Conservation (phyloP, 139 green algal species). For the Coelastrella sp. region DNA sequence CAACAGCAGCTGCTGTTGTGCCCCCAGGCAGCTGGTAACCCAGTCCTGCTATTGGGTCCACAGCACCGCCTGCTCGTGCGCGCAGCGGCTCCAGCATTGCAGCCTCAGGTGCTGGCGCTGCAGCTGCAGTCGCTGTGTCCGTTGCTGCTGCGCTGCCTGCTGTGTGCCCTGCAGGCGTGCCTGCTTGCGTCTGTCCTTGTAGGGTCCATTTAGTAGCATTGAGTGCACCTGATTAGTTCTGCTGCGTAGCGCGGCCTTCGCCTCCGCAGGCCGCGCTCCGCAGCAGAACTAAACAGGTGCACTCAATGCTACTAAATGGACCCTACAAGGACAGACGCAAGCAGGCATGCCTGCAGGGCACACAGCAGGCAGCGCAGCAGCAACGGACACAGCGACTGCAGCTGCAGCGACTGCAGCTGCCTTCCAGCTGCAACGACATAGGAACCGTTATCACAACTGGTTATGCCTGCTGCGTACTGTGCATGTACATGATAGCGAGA, state of each 20-base stretch:
- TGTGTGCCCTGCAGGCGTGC: not conserved
- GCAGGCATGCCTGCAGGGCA: not conserved
- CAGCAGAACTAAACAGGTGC: no score
- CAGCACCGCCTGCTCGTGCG: no score
- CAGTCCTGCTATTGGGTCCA: no score
- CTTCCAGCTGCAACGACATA: not conserved
- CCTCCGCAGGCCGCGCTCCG: no score
- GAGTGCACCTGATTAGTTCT: no score
- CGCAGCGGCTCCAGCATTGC: no score
- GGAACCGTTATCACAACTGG: not conserved
- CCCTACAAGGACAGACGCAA: not conserved
- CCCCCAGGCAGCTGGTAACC: no score
- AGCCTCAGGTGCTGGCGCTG: not conserved
- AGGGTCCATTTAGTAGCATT: no score
- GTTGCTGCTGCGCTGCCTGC: not conserved
- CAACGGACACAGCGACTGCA: not conserved
- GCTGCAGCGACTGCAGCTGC: not conserved
- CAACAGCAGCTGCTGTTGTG: no score
- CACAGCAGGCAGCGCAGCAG: not conserved
- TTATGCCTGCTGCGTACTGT: not conserved
- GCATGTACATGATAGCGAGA: not conserved
- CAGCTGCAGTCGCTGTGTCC: not conserved
- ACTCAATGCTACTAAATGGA: no score
- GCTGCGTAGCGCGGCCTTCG: no score
- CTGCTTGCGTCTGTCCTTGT: not conserved